Evolutionary conservation across 1,139 yeast species (phyloP), one percentile per base, ranked within the genome.

Genomic region (Kodamaea suecica): DNA sequence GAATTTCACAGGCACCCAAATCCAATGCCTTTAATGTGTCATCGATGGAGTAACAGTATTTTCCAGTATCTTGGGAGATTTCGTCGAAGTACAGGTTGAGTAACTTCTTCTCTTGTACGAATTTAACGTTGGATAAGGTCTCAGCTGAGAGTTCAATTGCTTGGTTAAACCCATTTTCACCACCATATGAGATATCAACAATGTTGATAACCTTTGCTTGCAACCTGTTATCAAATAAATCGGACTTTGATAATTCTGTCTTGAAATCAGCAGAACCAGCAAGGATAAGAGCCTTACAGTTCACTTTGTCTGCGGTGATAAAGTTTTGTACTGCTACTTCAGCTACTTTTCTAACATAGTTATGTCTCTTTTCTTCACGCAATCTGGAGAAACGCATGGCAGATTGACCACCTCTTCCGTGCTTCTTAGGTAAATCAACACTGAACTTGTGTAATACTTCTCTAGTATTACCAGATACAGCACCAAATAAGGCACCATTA

Each of bases 331-430:
- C 98, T 4, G 98, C 97, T 36, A 82, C 94, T 71, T 92, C 98
- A 31, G 98, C 96, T 31, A 92, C 98, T 61, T 92, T 92, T 67
- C 98, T 80, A 42, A 92, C 95, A 67, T 92, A 92, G 64, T 92
- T 92, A 66, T 94, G 98, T 73, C 98, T 87, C 65, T 92, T 92
- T 70, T 94, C 98, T 53, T 92, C 98, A 78, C 98, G 85, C 63
- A 92, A 77, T 75, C 98, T 90, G 30, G 97, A 84, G 73, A 92
- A 92, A 86, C 98, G 97, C 50, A 92, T 62, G 31, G 98, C 98
- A 43, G 98, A 92, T 73, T 92, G 98, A 83, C 98, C 98, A 84
- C 98, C 98, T 76, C 98, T 85, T 54, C 98, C 98, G 73, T 92
- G 98, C 85, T 92, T 92, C 72, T 92, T 92, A 50, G 98, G 98